Conservation (phyloP, 31 red algal genomes). For the Endocladia muricata region DNA sequence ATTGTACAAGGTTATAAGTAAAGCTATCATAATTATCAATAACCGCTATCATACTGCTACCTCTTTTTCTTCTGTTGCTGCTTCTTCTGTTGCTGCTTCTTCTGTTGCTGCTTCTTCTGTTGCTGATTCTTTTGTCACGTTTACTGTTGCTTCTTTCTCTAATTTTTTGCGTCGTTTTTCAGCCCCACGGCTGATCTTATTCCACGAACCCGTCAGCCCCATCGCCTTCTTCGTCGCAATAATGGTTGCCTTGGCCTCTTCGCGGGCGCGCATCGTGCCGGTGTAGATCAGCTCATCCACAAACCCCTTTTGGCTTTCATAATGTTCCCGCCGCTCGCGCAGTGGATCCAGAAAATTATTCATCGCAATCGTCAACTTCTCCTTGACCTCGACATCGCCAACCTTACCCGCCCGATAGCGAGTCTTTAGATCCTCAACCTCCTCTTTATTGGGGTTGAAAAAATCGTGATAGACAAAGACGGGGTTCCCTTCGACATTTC, state of each 20-base stretch:
- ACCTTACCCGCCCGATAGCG: not conserved
- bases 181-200: too few relatives aligned
- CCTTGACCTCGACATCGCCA: not conserved
- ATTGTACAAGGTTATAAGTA: slow-evolving; percentile 7
- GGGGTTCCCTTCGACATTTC: not conserved
- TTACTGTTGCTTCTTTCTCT: too few relatives aligned
- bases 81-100: too few relatives aligned
- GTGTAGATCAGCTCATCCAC: not conserved
- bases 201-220: not conserved
- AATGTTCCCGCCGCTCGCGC: not conserved
- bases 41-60: not conserved
- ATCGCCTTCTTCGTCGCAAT: not conserved
- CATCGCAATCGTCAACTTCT: not conserved
- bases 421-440: slow-evolving; percentile 4
- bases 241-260: not conserved
- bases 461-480: slow-evolving; percentile 14
- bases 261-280: not conserved
- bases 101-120: too few relatives aligned
- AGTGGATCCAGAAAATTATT: slow-evolving; percentile 8
- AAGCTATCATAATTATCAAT: slow-evolving; percentile 2
- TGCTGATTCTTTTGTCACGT: too few relatives aligned
- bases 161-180: too few relatives aligned
- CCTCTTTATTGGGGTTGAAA: not conserved
- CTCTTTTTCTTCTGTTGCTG: too few relatives aligned
- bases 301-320: not conserved